Base-by-base conservation (phyloP, 208 protist species). In the Leishmania aethiopica region DNA sequence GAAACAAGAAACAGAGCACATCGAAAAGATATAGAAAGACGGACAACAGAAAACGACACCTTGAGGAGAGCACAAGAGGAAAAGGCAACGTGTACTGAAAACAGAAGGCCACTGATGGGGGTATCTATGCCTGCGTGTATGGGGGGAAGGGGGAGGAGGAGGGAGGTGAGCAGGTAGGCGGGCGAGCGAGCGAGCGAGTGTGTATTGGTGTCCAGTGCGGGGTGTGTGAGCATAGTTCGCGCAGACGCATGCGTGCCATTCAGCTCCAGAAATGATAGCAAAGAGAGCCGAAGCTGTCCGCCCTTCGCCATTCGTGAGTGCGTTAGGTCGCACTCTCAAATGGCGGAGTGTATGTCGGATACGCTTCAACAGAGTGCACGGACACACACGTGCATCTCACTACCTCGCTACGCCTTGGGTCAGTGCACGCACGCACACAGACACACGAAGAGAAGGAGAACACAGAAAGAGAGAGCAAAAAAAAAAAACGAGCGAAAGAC, bases 181-280 rank as follows among this genome's bases (percentile, higher is more conserved):
- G 49, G 49, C 15, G 51, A 55, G 51, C 51, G 51, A 55, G 51
- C 51, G 45, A 49, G n/a, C 28, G 59, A 19, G n/a, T 64, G 11
- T 69, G 62, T 35, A 17, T 32, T 25, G 25, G 57, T 25, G 17
- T 62, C 6, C 57, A 62, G 57, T 62, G 57, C 57, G 57, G 4
- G 57, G 25, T 32, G 57, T 62, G 28, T 62, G 57, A 7, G 28
- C 13, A 62, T 32, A 62, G 28, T 32, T 62, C 22, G 59, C 47
- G n/a, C 32, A 84, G 49, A 66, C 73, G 13, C 75, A 81, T 81
- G 35, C 40, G 32, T 59, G 62, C 28, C 32, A 69, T 11, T 35
- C 62, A 69, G 28, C 1, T 5, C 10, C n/a, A 8, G 3, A 25
- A 40, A 40, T 40, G 62, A 10, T 69, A 69, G 0, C 32, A 25